A percentile compares a stretch with the other conserved stretches of the same genome.
Evolutionary conservation across 345 rosid species (phyloP).

Genomic region (Rhodomyrtus tomentosa): DNA sequence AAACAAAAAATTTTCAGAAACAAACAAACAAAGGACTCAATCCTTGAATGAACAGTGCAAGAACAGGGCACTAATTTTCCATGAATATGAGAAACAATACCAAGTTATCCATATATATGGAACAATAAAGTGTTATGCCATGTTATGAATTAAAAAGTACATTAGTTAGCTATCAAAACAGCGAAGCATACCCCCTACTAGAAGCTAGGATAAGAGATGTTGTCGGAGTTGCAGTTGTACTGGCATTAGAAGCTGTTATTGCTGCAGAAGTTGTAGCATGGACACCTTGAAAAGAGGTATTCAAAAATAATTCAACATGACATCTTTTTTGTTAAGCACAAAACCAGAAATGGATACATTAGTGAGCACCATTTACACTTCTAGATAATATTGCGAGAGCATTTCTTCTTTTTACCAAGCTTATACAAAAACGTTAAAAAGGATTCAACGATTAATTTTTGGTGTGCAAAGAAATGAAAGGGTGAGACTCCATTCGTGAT

Average conservation of each 20-base stretch:
- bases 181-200: slow-evolving; percentile 56
- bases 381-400: neutral
- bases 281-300: slow-evolving; percentile 25
- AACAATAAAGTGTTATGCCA: neutral
- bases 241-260: slow-evolving; percentile 28
- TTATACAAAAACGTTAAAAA: neutral
- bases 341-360: neutral
- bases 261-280: slow-evolving; percentile 39
- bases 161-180: neutral
- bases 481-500: neutral
- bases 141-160: neutral
- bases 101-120: neutral
- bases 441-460: neutral
- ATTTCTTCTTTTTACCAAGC: neutral
- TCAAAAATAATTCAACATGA: neutral
- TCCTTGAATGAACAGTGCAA: neutral
- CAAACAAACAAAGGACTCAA: neutral
- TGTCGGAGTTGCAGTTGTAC: slow-evolving; percentile 33
- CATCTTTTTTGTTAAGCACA: neutral
- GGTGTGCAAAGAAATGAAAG: neutral
- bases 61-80: neutral
- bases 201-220: slow-evolving; percentile 50
- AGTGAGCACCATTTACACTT: neutral
- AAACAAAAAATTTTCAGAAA: neutral
- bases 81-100: neutral